Conservation (phyloP, 2,329 filamentous ascomycete genomes). For the Xylaria sp. region DNA sequence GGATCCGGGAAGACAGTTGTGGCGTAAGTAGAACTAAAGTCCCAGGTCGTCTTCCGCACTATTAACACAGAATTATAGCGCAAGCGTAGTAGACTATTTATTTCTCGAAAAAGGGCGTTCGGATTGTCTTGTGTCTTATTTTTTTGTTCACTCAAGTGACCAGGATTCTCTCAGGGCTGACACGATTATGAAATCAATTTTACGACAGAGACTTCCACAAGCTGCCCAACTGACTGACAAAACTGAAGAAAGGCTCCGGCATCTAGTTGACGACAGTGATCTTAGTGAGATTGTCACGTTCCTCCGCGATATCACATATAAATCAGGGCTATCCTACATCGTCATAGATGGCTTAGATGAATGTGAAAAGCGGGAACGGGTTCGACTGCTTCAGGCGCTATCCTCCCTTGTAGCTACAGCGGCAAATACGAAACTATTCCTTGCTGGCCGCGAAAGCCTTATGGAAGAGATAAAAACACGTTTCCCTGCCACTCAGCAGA, state of each 20-base stretch:
- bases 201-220: conserved; percentile 37
- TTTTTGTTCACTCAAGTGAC: conserved; percentile 42
- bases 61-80: conserved; percentile 23
- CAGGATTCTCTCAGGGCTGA: conserved; percentile 35
- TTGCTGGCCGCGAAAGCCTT: conserved; percentile 1
- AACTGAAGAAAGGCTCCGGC: conserved; percentile 5
- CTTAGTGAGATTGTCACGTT: neutral
- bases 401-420: neutral
- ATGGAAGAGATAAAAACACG: neutral
- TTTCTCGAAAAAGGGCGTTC: conserved; percentile 21
- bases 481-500: neutral
- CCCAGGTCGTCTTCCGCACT: neutral
- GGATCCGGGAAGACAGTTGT: conserved; percentile 25
- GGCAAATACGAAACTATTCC: conserved; percentile 3
- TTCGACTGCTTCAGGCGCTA: neutral
- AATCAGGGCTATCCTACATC: conserved; percentile 5
- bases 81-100: conserved; percentile 39
- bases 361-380: neutral
- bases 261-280: neutral
- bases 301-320: neutral
- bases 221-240: conserved; percentile 28
- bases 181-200: conserved; percentile 40
- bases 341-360: conserved; percentile 31
- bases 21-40: conserved; percentile 8
- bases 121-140: conserved; percentile 38